Evolutionary conservation across 164 flowering plant genomes (phyloP), one percentile per base, ranked within the genome.

Genomic region (Macadamia integrifolia): DNA sequence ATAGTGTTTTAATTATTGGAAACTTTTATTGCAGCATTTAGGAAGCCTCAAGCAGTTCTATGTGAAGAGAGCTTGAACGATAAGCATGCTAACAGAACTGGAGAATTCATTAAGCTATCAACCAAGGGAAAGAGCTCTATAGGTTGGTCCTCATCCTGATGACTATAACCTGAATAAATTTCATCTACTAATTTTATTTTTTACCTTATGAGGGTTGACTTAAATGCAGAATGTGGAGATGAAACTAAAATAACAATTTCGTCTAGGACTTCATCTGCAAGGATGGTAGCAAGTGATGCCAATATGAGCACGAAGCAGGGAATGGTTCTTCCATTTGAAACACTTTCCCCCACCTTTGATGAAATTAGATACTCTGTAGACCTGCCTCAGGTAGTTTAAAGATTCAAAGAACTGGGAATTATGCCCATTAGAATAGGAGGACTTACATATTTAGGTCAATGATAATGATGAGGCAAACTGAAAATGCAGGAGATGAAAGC

Each of bases 271-370:
- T 31, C 61, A 29, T 73, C 76, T 70, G 18, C 62, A 6, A 67
- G 73, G 64, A n/a, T 35, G 30, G 73, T 71, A 40, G 74, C 77
- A 17, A 63, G 57, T 62, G 60, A 9, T 13, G 67, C 64, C 53
- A 75, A 49, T 32, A 66, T 49, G 28, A 73, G 61, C n/a, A 70
- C 55, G 69, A 83, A 83, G 53, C 76, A 66, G 62, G 92, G 89
- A 73, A 88, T 89, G 90, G 80, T 84, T 71, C 88, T 90, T 66
- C 93, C 93, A 56, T 88, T 90, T 71, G 66, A 81, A 61, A 93
- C 82, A 8, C 83, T 77, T 62, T 82, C 83, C 7, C 69, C 88
- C 68, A 79, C 87, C 44, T 90, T 90, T 43, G 86, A 88, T 58
- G 80, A 90, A 4, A 74, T 90, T 48, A 72, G 46, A 44, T 87